These are phyloP conservation scores for Fraxinus albicans DNA, from an alignment of 305 asterid species.

Conservation along the genomic window DNA sequence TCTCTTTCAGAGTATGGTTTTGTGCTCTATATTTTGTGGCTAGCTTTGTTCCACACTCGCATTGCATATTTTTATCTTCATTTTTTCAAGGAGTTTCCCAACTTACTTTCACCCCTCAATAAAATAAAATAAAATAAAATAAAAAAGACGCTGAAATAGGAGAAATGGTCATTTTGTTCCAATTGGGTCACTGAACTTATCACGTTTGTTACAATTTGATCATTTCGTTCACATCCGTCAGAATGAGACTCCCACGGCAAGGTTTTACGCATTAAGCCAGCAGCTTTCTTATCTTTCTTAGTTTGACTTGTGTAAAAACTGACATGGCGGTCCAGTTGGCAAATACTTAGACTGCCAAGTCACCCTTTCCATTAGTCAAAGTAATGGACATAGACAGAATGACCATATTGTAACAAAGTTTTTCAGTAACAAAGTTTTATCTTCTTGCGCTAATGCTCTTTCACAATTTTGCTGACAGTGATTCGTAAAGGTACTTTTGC, in stretches of 20 bases:
- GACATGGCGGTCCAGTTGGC: not conserved
- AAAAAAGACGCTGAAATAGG: not conserved
- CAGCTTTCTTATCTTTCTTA: not conserved
- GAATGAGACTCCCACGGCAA: not conserved
- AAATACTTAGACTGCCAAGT: not conserved
- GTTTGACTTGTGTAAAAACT: not conserved
- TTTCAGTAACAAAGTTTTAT: not conserved
- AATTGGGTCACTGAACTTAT: not conserved
- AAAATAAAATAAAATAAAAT: not conserved
- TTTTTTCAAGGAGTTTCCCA: not conserved
- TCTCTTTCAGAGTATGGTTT: conserved; percentile 83
- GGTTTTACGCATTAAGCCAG: not conserved
- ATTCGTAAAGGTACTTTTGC: conserved; percentile 83
- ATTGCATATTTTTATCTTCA: not conserved
- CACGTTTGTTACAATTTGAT: not conserved
- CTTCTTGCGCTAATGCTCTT: not conserved
- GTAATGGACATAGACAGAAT: not conserved
- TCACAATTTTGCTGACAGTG: conserved; percentile 50
- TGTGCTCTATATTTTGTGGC: conserved; percentile 13
- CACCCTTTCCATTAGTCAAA: not conserved
- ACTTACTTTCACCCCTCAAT: not conserved
- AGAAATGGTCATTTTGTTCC: not conserved
- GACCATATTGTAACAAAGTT: not conserved
- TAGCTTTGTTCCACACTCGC: conserved; percentile 5
- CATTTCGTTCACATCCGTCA: not conserved